Base-by-base conservation (phyloP, 1,284 basidiomycete genomes). In the Papiliotrema terrestris region DNA sequence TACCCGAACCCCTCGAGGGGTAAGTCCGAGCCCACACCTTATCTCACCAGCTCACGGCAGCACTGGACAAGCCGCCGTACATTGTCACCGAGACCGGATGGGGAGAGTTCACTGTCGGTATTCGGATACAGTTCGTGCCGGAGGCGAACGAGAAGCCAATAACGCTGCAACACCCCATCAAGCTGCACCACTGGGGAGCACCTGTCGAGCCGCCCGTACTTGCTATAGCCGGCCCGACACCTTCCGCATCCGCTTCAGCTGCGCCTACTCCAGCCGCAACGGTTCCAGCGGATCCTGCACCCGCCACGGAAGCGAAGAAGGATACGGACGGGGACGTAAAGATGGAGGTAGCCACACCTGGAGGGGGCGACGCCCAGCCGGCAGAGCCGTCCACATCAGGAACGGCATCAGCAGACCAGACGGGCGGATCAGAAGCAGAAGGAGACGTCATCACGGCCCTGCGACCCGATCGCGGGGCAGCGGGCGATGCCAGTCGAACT, bases 31-130 rank as follows among this genome's bases (percentile, higher is more conserved):
- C 29, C 29, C 29, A 11, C 29, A 6, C 29, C 5, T 11, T 32
- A 5, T 6, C 29, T 32, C 29, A 32, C 29, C 11, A 5, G 11
- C 29, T 32, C 29, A 32, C 29, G 11, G 3, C 20, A 97, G 92
- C 88, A 65, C 75, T 96, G 46, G 96, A 99, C 70, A 91, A 88
- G 69, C 84, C 91, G 8, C 96, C 96, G 0, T 99, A 93, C 70
- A 88, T 91, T 65, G 86, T 98, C 9, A 88, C 91, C 8, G 96
- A 98, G 74, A 98, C 95, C 9, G 96, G 95, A 45, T 99, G 96
- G 96, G 96, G 96, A 69, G 96, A 99, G 79, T 99, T 99, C 76
- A 92, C 97, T 67, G 88, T 98, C 58, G 85, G 88, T 68, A 95
- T 99, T 66, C 86, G 91, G 59, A 87, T 99, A 59, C 89, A 87